Evolutionary conservation across 805 yeast genomes (phyloP).

Genomic region (Nakazawaea ernobii): DNA sequence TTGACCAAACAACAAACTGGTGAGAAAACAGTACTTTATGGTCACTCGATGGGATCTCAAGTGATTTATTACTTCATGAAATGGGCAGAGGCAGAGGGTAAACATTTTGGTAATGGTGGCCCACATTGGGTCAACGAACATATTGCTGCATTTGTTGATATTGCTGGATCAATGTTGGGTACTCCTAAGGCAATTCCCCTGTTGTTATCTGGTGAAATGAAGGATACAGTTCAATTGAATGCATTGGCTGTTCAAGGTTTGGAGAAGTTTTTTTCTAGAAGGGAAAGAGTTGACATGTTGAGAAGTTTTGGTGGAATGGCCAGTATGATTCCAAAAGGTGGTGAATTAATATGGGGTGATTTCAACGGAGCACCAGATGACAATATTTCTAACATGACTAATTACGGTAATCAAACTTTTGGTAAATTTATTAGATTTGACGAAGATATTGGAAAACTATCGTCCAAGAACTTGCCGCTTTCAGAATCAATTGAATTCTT

Average conservation of each 20-base stretch:
- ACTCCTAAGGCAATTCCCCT: conserved; percentile 95
- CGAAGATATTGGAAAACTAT: conserved; percentile 35
- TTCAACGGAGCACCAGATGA: conserved; percentile 69
- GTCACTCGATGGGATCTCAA: conserved; percentile 98
- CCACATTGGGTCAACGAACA: conserved; percentile 79
- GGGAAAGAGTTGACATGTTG: conserved; percentile 81
- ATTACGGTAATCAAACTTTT: conserved; percentile 31
- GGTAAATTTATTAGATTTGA: conserved; percentile 73
- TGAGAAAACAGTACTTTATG: conserved; percentile 71
- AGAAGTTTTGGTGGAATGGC: conserved; percentile 92
- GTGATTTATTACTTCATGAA: conserved; percentile 82
- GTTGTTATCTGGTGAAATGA: conserved; percentile 95
- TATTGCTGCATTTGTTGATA: conserved; percentile 75
- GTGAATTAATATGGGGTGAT: conserved; percentile 84
- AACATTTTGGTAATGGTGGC: conserved; percentile 87
- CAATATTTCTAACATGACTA: conserved; percentile 23
- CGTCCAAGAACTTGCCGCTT: conserved; percentile 55
- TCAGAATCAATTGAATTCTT: conserved; percentile 62
- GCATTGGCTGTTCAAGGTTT: conserved; percentile 90
- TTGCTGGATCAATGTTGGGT: conserved; percentile 86
- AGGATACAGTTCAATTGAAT: conserved; percentile 91
- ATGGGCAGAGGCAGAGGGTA: conserved; percentile 93
- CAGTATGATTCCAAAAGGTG: conserved; percentile 96
- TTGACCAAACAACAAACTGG: conserved; percentile 39
- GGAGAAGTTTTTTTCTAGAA: conserved; percentile 87